A percentile compares a stretch with the other conserved stretches of the same genome.
Evolutionary conservation across 352 stramenopile species (phyloP).

Genomic region (Globisporangium sylvaticum): DNA sequence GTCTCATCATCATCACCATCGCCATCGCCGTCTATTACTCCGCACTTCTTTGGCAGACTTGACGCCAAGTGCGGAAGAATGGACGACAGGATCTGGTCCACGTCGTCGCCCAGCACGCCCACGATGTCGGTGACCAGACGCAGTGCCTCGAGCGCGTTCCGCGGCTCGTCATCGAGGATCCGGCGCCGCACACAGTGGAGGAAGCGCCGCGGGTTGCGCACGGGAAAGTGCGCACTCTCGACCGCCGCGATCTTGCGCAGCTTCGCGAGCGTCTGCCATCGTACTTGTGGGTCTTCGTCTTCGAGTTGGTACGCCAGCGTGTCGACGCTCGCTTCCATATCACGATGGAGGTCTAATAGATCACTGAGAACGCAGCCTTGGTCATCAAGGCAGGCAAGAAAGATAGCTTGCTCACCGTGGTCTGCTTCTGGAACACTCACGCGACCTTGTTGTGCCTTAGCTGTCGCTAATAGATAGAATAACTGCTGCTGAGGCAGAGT

Average conservation of each 20-base stretch:
- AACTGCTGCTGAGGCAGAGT: background rate
- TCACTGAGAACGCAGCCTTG: background rate
- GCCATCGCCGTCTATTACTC: background rate
- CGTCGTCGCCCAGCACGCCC: constrained; percentile 49
- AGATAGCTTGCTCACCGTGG: background rate
- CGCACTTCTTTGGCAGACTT: constrained; percentile 24
- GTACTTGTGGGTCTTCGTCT: constrained; percentile 56
- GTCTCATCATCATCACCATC: too few species aligned
- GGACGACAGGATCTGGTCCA: constrained; percentile 65
- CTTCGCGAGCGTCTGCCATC: constrained; percentile 50
- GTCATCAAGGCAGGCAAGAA: background rate
- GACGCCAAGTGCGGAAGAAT: constrained; percentile 66
- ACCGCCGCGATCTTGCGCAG: constrained; percentile 65
- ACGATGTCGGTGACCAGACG: constrained; percentile 63
- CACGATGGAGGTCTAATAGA: background rate
- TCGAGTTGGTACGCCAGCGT: constrained; percentile 80
- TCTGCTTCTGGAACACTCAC: background rate
- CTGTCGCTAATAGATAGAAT: background rate
- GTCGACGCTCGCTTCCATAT: constrained; percentile 57
- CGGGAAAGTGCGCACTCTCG: constrained; percentile 56
- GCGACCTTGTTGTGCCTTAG: background rate
- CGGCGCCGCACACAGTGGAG: constrained; percentile 64
- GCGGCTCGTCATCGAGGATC: constrained; percentile 36
- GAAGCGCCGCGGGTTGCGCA: constrained; percentile 70
- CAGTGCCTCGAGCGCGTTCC: constrained; percentile 49